A percentile compares a stretch with the other conserved stretches of the same genome.
Conservation (phyloP, 2,329 filamentous ascomycete species). For the Alternaria arbusti region DNA sequence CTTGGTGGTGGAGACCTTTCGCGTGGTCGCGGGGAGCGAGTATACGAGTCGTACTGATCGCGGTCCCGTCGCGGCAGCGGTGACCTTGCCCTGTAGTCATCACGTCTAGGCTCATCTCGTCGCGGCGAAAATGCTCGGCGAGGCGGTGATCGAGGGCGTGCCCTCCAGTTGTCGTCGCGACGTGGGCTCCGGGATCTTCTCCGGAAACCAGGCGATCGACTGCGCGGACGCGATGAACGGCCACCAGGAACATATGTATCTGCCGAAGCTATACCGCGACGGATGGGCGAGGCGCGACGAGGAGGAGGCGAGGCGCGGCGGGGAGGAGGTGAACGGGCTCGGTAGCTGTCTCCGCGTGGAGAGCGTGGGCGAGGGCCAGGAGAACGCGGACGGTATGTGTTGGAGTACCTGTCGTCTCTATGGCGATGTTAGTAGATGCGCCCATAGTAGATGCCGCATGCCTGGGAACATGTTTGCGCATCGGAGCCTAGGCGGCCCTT, state of each 20-base stretch:
- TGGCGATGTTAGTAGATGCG: slow-evolving; percentile 15
- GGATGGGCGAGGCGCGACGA: slow-evolving; percentile 34
- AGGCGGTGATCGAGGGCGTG: slow-evolving; percentile 57
- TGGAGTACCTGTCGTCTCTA: slow-evolving; percentile 48
- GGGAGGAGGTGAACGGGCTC: slow-evolving; percentile 21
- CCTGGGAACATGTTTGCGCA: not conserved
- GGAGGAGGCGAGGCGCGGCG: slow-evolving; percentile 8
- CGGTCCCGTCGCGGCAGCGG: slow-evolving; percentile 51
- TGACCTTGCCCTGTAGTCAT: slow-evolving; percentile 48
- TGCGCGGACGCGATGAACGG: slow-evolving; percentile 45
- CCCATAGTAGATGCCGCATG: not conserved
- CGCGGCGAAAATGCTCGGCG: slow-evolving; percentile 50
- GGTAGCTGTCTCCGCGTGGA: slow-evolving; percentile 47
- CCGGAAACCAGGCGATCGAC: slow-evolving; percentile 48
- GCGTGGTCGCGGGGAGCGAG: slow-evolving; percentile 50
- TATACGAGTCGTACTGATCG: slow-evolving; percentile 48
- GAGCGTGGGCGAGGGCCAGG: slow-evolving; percentile 39
- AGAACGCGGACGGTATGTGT: slow-evolving; percentile 47
- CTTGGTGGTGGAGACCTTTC: slow-evolving; percentile 54
- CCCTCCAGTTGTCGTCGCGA: slow-evolving; percentile 52
- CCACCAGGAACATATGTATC: slow-evolving; percentile 51
- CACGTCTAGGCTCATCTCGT: slow-evolving; percentile 38
- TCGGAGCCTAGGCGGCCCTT: slow-evolving; percentile 12
- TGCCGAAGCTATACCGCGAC: slow-evolving; percentile 44
- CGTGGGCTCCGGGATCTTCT: slow-evolving; percentile 51